Base-by-base conservation (phyloP, 2,329 filamentous ascomycete species). In the Didymosphaeria variabile region DNA sequence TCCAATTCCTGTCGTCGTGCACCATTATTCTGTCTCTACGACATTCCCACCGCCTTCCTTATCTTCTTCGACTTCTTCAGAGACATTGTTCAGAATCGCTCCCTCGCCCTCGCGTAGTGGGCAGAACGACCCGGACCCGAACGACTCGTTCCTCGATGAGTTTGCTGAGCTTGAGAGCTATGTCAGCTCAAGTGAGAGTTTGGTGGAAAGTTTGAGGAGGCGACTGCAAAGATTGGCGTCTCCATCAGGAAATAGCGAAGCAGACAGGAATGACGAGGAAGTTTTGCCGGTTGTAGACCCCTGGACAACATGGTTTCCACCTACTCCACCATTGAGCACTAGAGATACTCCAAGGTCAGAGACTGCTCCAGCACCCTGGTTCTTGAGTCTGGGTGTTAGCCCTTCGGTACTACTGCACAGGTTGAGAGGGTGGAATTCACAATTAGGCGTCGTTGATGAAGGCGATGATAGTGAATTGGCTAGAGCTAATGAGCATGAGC, bases 261-360 rank as follows among this genome's bases (percentile, higher is more conserved):
- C 9, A 9, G n/a, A 13, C 12, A 13, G 10, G 3, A n/a, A 38
- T 2, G 5, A 12, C 1, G 46, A 49, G 17, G 23, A 31, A 9
- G n/a, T 17, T 26, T 10, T 31, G 8, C 15, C 13, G 2, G 12
- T 29, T 8, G n/a, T 23, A 47, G 45, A 47, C 23, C 46, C 46
- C 3, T 50, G 46, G 46, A 50, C 46, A 21, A 50, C 46, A n/a
- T 50, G 46, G 46, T 34, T 34, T 32, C 46, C 46, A 19, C 29
- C 46, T 19, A 50, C 46, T 1, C 46, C 46, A 8, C 46, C 46
- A 15, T n/a, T n/a, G n/a, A 6, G 29, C 26, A 10, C 29, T 6
- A 21, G 26, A 15, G n/a, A 19, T 6, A n/a, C 17, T 8, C 17
- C n/a, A 10, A 1, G 15, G 15, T 3, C 29, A 8, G 17, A 19